Evolutionary conservation across 495 filamentous ascomycete genomes (phyloP).

Genomic region (Evernia prunastri): DNA sequence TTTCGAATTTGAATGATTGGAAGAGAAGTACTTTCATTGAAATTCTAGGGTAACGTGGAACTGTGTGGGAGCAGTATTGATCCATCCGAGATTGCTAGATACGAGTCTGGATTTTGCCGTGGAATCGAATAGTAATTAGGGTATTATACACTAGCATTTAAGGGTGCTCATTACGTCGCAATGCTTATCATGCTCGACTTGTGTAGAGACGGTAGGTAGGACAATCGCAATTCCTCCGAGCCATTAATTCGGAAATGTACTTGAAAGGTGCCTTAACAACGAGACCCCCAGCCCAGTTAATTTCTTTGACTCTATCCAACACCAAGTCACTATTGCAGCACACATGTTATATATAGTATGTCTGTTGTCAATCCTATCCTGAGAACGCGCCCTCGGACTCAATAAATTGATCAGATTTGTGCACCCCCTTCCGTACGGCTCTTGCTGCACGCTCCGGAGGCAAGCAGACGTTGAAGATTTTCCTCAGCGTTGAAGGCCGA

Average conservation of each 20-base stretch:
- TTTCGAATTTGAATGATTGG: conserved; percentile 31
- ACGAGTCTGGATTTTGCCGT: no score
- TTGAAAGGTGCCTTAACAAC: neutral
- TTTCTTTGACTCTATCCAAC: no score
- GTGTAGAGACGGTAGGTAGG: neutral
- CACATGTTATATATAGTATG: no score
- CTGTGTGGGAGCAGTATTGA: neutral
- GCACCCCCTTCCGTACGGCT: no score
- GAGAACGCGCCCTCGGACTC: no score
- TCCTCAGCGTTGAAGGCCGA: no score
- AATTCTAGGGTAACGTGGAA: neutral
- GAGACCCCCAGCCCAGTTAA: neutral
- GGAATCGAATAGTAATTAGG: neutral
- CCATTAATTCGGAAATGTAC: neutral
- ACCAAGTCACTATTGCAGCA: no score
- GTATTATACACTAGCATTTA: no score
- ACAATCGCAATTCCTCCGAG: neutral
- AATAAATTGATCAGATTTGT: no score
- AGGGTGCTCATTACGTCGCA: neutral
- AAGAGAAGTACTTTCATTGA: conserved; percentile 21
- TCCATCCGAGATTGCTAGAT: neutral
- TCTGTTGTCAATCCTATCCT: no score
- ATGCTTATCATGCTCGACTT: neutral
- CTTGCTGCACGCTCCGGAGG: no score
- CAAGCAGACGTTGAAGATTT: no score